phyloP scores from a whole-genome alignment of 495 filamentous ascomycete species.

The Penicillium riverlandense region DNA sequence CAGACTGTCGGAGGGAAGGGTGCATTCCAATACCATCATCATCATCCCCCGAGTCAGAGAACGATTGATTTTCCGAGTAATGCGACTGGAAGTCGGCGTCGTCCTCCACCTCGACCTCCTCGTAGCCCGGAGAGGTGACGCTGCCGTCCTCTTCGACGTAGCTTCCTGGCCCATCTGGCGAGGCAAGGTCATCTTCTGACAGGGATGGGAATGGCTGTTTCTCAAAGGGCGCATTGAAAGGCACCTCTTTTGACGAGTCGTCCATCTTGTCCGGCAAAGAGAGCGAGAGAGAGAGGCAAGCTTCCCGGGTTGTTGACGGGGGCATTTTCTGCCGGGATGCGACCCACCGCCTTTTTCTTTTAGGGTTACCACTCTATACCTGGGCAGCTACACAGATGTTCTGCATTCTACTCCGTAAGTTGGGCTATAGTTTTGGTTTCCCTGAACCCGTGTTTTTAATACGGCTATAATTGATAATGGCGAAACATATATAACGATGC shows the following conservation, averaged over 20 bases:
- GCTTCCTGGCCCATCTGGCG: constrained; percentile 17
- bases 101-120: constrained; percentile 29
- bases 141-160: constrained; percentile 22
- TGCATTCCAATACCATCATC: constrained; percentile 30
- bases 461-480: too few species aligned
- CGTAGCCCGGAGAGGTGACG: constrained; percentile 21
- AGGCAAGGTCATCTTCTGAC: constrained; percentile 20
- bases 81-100: constrained; percentile 44
- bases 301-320: too few species aligned
- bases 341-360: too few species aligned
- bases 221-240: constrained; percentile 18
- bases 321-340: constrained; percentile 6
- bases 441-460: too few species aligned
- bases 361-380: too few species aligned
- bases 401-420: too few species aligned
- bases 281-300: too few species aligned
- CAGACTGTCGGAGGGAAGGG: constrained; percentile 36
- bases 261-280: not conserved
- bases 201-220: constrained; percentile 37
- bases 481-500: too few species aligned
- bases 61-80: constrained; percentile 34
- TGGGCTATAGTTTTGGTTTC: too few species aligned
- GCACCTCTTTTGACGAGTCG: not conserved
- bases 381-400: too few species aligned
- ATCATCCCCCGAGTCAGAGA: constrained; percentile 36